These are phyloP conservation scores for Sungouiozyma ichnusensis DNA, from an alignment of 805 yeast genomes.

Conservation along the genomic window DNA sequence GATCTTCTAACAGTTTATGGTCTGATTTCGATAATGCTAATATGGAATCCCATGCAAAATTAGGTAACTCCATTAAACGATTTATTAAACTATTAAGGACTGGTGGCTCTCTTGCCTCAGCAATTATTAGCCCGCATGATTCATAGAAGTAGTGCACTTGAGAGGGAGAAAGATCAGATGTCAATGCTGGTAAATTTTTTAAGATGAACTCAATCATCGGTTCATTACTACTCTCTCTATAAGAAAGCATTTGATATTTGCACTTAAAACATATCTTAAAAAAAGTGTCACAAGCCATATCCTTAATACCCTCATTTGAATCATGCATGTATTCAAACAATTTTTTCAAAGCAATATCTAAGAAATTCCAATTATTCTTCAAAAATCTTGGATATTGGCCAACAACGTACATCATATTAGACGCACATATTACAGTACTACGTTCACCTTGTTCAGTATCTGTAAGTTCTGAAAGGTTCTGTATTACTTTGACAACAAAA, in stretches of 20 bases:
- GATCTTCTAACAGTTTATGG: constrained; percentile 58
- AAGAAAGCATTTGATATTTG: constrained; percentile 81
- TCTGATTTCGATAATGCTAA: constrained; percentile 69
- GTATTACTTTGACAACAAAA: constrained; percentile 73
- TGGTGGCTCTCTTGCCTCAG: constrained; percentile 63
- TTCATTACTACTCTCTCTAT: constrained; percentile 49
- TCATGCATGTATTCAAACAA: constrained; percentile 97
- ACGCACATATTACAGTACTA: constrained; percentile 94
- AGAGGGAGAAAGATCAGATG: constrained; percentile 85
- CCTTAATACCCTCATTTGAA: constrained; percentile 97
- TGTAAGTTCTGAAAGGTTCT: constrained; percentile 75
- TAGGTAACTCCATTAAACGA: constrained; percentile 79
- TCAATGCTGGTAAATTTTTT: constrained; percentile 62
- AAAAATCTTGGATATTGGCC: constrained; percentile 96
- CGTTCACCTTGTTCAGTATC: constrained; percentile 92
- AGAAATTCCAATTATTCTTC: constrained; percentile 93
- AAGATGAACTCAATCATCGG: constrained; percentile 87
- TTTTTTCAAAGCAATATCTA: constrained; percentile 87
- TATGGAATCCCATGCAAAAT: constrained; percentile 83
- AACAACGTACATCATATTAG: constrained; percentile 96
- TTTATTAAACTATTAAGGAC: constrained; percentile 55
- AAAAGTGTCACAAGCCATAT: constrained; percentile 98
- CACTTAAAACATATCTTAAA: constrained; percentile 89
- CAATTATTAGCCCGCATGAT: constrained; percentile 85
- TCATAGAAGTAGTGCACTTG: constrained; percentile 93